These are phyloP conservation scores for Cladosporium cucumerinum DNA, from an alignment of 2,329 filamentous ascomycete species.

Conservation along the genomic window DNA sequence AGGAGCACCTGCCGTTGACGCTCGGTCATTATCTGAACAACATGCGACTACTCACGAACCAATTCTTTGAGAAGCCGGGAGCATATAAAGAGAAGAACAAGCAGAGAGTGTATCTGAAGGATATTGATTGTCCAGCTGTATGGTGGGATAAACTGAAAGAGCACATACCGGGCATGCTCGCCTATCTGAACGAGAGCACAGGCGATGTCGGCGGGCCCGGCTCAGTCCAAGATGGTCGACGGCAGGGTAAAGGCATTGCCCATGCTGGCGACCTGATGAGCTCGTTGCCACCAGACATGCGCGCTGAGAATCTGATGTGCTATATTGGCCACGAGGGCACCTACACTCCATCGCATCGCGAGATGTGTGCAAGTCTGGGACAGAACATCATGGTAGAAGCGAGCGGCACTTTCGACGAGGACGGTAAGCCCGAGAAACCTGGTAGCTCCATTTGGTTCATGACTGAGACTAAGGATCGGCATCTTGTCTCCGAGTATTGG, in stretches of 20 bases:
- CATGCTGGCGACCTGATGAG: slow-evolving; percentile 92
- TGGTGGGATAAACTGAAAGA: slow-evolving; percentile 80
- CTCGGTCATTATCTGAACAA: slow-evolving; percentile 87
- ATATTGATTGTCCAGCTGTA: slow-evolving; percentile 87
- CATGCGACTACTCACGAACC: slow-evolving; percentile 77
- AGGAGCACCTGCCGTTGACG: slow-evolving; percentile 75
- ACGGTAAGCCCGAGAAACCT: slow-evolving; percentile 67
- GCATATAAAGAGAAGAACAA: slow-evolving; percentile 76
- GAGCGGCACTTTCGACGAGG: slow-evolving; percentile 60
- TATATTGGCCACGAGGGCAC: slow-evolving; percentile 97
- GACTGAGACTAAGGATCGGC: slow-evolving; percentile 91
- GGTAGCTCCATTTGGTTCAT: slow-evolving; percentile 98
- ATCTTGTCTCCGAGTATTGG: slow-evolving; percentile 90
- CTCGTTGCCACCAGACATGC: slow-evolving; percentile 79
- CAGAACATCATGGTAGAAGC: slow-evolving; percentile 99
- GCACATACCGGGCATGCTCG: slow-evolving; percentile 75
- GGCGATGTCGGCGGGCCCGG: slow-evolving; percentile 55
- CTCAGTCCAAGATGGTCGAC: slow-evolving; percentile 50
- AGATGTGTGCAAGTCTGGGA: slow-evolving; percentile 95
- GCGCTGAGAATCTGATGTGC: slow-evolving; percentile 95
- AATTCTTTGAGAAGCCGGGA: slow-evolving; percentile 64
- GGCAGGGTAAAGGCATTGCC: slow-evolving; percentile 58
- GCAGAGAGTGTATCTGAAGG: slow-evolving; percentile 91
- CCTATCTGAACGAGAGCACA: slow-evolving; percentile 83
- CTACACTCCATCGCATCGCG: slow-evolving; percentile 88